Evolutionary conservation across 2,329 filamentous ascomycete genomes (phyloP), one percentile per base, ranked within the genome.

Genomic region (Neonectria coccinea): DNA sequence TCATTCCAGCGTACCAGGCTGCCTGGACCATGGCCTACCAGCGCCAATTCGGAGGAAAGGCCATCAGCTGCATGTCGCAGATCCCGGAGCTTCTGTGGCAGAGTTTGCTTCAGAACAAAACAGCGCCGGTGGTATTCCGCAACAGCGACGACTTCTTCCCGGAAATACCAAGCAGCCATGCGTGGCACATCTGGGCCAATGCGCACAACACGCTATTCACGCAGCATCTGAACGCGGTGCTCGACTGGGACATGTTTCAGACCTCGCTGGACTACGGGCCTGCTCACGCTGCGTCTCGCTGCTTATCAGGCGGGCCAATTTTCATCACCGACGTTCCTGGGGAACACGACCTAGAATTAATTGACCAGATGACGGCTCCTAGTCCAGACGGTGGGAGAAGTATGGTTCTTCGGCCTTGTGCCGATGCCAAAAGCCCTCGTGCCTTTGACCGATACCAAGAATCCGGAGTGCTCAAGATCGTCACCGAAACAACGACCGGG

Each of bases 91-190:
- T 93, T 22, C 83, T 97, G 14, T 97, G 96, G 80, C 89, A 93
- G 74, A 89, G 89, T 1, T 91, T 94, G 72, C 81, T 97, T 3
- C 91, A 91, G 1, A 86, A 83, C n/a, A 92, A 91, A 75, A 88
- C 88, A 57, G 91, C 92, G 0, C 83, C 86, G 1, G 83, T 94
- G 20, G 83, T 93, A 0, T 85, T 92, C 22, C 89, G 94, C 47
- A 97, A 95, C 79, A 94, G 91, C 1, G 93, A 88, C 66, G 91
- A 97, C 79, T 97, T 93, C 83, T 97, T 94, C 78, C 94, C 94
- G 0, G 87, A 92, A 53, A 86, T 93, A 4, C 86, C 89, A 0
- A 86, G 87, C 1, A 92, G 90, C 5, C 94, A 97, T 66, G 87
- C 93, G 0, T 97, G 93, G 93, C 94, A 97, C 77, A 86, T 97